A percentile compares a stretch with the other conserved stretches of the same genome.
Conservation (phyloP, 257 asterid genomes). For the Nyctanthes arbortristis region DNA sequence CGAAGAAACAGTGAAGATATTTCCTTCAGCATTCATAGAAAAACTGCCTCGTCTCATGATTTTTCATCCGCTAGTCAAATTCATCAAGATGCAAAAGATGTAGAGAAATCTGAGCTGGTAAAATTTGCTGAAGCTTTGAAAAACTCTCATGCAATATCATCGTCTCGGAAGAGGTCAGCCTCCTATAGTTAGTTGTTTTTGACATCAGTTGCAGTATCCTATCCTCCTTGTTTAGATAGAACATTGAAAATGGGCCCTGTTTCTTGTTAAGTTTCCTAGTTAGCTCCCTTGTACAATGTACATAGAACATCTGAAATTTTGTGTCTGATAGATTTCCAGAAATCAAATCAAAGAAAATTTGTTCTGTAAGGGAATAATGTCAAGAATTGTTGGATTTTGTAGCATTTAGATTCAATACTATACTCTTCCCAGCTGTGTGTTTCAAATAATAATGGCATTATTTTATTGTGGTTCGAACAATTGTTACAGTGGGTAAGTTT, state of each 20-base stretch:
- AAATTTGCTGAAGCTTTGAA: conserved; percentile 82
- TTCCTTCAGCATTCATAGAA: conserved; percentile 41
- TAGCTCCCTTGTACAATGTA: conserved; percentile 1
- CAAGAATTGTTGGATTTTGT: not conserved
- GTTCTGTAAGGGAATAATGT: not conserved
- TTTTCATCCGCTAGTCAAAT: conserved; percentile 22
- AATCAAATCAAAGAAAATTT: not conserved
- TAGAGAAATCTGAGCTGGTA: conserved; percentile 51
- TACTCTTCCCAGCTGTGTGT: not conserved
- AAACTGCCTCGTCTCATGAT: conserved; percentile 27
- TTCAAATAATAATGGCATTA: too few species aligned
- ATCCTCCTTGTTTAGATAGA: not conserved
- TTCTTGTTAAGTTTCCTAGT: conserved; percentile 13
- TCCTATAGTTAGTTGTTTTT: conserved; percentile 48
- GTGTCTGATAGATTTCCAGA: not conserved
- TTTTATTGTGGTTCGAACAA: too few species aligned
- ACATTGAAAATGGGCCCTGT: not conserved
- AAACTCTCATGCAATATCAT: conserved; percentile 40
- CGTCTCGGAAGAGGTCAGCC: conserved; percentile 48
- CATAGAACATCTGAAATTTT: not conserved
- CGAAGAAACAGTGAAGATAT: conserved; percentile 48
- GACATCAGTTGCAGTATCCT: too few species aligned
- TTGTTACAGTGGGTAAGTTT: too few species aligned
- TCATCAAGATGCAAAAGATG: conserved; percentile 39
- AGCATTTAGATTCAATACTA: not conserved